Conservation (phyloP, 352 stramenopile species). For the Phytophthora hibernalis region DNA sequence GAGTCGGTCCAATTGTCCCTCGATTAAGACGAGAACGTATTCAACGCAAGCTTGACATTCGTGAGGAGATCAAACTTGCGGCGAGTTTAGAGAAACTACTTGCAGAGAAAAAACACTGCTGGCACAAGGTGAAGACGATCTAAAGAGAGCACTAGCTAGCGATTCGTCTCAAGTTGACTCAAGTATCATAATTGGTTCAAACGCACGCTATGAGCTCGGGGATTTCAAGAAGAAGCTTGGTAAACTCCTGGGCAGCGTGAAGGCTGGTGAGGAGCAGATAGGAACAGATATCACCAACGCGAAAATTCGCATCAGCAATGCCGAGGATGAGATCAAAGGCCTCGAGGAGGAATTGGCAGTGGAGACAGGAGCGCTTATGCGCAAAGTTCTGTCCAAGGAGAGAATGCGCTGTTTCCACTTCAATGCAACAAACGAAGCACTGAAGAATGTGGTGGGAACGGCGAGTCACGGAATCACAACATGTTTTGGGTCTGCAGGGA, state of each 20-base stretch:
- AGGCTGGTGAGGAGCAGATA: conserved; percentile 63
- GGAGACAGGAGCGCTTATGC: conserved; percentile 77
- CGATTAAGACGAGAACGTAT: conserved; percentile 65
- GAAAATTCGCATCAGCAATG: conserved; percentile 71
- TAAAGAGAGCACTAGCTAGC: conserved; percentile 71
- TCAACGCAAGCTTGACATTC: conserved; percentile 58
- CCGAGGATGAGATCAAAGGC: conserved; percentile 70
- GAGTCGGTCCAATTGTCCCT: conserved; percentile 72
- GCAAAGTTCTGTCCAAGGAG: conserved; percentile 69
- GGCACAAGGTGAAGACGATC: conserved; percentile 62
- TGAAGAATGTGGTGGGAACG: conserved; percentile 79
- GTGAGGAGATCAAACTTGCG: conserved; percentile 63
- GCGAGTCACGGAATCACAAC: conserved; percentile 73
- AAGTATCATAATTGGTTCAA: conserved; percentile 58
- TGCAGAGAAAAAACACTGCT: conserved; percentile 64
- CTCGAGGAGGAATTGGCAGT: conserved; percentile 71
- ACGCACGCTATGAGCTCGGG: conserved; percentile 73
- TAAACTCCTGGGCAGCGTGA: conserved; percentile 72
- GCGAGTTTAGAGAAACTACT: conserved; percentile 63
- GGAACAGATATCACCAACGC: conserved; percentile 67
- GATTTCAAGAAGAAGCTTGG: conserved; percentile 82
- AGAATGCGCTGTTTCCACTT: conserved; percentile 79
- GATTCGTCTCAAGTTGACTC: conserved; percentile 78
- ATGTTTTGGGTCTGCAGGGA: conserved; percentile 56
- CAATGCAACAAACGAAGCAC: conserved; percentile 69